Percentiles rank a stretch among this genome's conserved stretches.
Evolutionary conservation across 306 rosid species (phyloP).

Genomic region (Prunus mume): DNA sequence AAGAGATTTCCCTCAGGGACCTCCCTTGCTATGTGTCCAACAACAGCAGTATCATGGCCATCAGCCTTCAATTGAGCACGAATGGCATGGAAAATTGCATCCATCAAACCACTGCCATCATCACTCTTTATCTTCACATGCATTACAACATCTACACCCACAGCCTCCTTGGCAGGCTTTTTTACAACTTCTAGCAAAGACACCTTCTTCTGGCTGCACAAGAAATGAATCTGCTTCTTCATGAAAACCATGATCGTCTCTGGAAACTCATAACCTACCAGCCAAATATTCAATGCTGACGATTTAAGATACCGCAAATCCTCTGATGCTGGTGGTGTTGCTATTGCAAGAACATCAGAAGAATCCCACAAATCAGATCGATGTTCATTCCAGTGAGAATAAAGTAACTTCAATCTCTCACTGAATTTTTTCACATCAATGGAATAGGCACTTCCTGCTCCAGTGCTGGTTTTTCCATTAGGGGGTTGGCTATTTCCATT

Average conservation of each 20-base stretch:
- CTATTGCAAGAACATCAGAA: conserved; percentile 62
- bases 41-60: conserved; percentile 45
- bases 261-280: conserved; percentile 90
- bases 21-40: conserved; percentile 80
- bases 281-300: conserved; percentile 78
- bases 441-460: conserved; percentile 49
- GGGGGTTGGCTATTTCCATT: conserved; percentile 64
- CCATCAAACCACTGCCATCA: conserved; percentile 75
- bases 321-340: conserved; percentile 83
- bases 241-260: conserved; percentile 87
- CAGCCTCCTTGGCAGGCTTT: conserved; percentile 62
- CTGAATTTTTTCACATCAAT: conserved; percentile 65
- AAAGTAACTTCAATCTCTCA: conserved; percentile 53
- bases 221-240: conserved; percentile 73
- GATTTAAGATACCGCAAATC: conserved; percentile 91
- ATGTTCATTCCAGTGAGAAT: conserved; percentile 67
- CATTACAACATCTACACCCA: conserved; percentile 71
- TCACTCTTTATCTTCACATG: conserved; percentile 77
- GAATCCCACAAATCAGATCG: conserved; percentile 69
- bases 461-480: conserved; percentile 53
- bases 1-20: conserved; percentile 83
- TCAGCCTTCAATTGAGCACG: conserved; percentile 59
- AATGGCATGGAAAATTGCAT: conserved; percentile 59
- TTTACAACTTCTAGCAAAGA: conserved; percentile 71
- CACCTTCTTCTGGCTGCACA: conserved; percentile 87